Conservation (phyloP, 257 asterid species). For the Plantago elongata region DNA sequence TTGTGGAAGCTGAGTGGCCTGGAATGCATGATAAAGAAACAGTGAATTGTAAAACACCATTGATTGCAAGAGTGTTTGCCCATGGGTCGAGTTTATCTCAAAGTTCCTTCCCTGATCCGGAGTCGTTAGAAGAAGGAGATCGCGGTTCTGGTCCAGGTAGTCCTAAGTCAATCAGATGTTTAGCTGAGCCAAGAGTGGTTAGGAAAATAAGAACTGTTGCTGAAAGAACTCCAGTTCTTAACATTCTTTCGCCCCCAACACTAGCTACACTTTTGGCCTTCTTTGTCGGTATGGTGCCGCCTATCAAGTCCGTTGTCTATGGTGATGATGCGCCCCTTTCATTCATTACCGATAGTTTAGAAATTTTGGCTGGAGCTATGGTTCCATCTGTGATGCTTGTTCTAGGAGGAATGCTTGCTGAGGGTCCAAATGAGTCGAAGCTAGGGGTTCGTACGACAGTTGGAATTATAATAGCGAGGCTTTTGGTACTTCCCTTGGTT, state of each 20-base stretch:
- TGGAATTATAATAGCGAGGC: conserved; percentile 66
- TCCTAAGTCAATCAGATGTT: conserved; percentile 62
- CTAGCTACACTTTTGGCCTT: conserved; percentile 75
- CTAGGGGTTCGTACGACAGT: conserved; percentile 68
- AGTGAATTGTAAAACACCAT: conserved; percentile 72
- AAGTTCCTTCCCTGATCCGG: conserved; percentile 42
- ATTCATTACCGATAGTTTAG: conserved; percentile 72
- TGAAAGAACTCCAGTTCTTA: conserved; percentile 66
- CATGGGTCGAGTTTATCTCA: conserved; percentile 36
- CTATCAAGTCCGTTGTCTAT: conserved; percentile 56
- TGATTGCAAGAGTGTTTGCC: conserved; percentile 60
- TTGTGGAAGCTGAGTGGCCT: conserved; percentile 98
- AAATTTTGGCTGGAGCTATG: conserved; percentile 77
- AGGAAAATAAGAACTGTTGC: conserved; percentile 71
- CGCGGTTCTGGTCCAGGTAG: conserved; percentile 25
- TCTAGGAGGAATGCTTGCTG: conserved; percentile 95
- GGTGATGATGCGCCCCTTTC: conserved; percentile 68
- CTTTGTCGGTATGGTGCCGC: conserved; percentile 75
- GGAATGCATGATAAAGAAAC: conserved; percentile 92
- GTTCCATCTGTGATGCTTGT: conserved; percentile 91
- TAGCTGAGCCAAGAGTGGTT: conserved; percentile 78
- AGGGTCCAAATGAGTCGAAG: conserved; percentile 78
- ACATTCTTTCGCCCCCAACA: conserved; percentile 85
- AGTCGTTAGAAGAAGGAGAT: conserved; percentile 43
- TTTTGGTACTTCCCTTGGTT: conserved; percentile 60